These are phyloP conservation scores for Corylus heterophylla DNA, from an alignment of 306 rosid genomes.

Conservation along the genomic window DNA sequence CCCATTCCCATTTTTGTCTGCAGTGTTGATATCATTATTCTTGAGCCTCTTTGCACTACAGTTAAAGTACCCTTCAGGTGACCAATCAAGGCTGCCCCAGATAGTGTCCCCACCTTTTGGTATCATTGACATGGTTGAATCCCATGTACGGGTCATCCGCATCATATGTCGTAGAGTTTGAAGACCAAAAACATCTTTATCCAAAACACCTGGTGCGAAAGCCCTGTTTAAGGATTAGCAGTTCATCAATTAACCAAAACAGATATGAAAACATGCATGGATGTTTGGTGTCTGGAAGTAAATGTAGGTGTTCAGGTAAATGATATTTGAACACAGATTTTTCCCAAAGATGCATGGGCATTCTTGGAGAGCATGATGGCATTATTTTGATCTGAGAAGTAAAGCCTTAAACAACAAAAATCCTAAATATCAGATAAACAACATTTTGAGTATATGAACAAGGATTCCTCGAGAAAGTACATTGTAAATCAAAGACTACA, in stretches of 20 bases:
- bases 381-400: background rate
- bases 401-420: background rate
- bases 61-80: conserved; percentile 61
- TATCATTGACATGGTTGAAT: conserved; percentile 88
- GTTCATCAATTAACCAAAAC: conserved; percentile 21
- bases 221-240: conserved; percentile 53
- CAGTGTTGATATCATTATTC: conserved; percentile 39
- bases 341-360: background rate
- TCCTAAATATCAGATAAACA: background rate
- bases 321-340: background rate
- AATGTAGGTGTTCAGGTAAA: background rate
- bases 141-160: conserved; percentile 94
- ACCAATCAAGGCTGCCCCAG: conserved; percentile 89
- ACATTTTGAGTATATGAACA: background rate
- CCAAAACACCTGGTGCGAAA: conserved; percentile 75
- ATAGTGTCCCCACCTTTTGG: conserved; percentile 85
- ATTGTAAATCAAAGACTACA: background rate
- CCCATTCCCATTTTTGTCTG: conserved; percentile 31
- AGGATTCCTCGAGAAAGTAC: background rate
- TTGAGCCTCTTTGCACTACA: conserved; percentile 59
- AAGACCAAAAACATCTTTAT: conserved; percentile 78
- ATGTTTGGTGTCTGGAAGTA: background rate
- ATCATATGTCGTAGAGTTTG: conserved; percentile 69
- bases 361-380: background rate
- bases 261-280: background rate